phyloP scores from a whole-genome alignment of 2,329 filamentous ascomycete genomes.

The Phialemonium atrogriseum region DNA sequence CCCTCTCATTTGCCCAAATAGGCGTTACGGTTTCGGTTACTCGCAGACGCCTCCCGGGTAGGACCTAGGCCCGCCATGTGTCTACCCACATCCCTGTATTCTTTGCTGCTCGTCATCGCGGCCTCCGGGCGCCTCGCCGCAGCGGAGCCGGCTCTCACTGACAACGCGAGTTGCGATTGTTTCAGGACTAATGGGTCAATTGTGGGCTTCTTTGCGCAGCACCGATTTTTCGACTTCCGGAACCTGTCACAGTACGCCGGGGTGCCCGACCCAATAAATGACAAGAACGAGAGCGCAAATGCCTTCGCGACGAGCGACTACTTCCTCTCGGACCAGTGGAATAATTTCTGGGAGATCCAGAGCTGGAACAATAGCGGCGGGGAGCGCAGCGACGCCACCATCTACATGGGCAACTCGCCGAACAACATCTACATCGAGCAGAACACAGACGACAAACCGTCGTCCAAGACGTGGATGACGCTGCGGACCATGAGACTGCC shows the following conservation, averaged over 20 bases:
- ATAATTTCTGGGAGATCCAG: conserved; percentile 26
- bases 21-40: too few relatives aligned
- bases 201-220: conserved; percentile 33
- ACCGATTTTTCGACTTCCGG: conserved; percentile 43
- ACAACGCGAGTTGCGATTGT: conserved; percentile 34
- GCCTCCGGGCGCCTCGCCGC: conserved; percentile 6
- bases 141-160: conserved; percentile 12
- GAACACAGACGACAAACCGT: conserved; percentile 23
- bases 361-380: conserved; percentile 29
- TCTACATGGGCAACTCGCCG: conserved; percentile 31
- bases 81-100: background rate
- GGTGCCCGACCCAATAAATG: conserved; percentile 22
- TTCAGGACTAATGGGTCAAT: conserved; percentile 38
- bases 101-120: conserved; percentile 10
- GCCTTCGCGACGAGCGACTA: conserved; percentile 28
- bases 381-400: conserved; percentile 17
- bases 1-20: too few relatives aligned
- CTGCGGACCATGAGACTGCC: conserved; percentile 36
- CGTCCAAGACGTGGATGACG: conserved; percentile 36
- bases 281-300: conserved; percentile 16
- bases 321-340: conserved; percentile 28
- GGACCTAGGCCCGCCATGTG: background rate
- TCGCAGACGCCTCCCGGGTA: too few relatives aligned
- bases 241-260: conserved; percentile 28
- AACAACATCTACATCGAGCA: conserved; percentile 38